phyloP scores from a whole-genome alignment of 1,284 basidiomycete species.

The Puccinia triticina region DNA sequence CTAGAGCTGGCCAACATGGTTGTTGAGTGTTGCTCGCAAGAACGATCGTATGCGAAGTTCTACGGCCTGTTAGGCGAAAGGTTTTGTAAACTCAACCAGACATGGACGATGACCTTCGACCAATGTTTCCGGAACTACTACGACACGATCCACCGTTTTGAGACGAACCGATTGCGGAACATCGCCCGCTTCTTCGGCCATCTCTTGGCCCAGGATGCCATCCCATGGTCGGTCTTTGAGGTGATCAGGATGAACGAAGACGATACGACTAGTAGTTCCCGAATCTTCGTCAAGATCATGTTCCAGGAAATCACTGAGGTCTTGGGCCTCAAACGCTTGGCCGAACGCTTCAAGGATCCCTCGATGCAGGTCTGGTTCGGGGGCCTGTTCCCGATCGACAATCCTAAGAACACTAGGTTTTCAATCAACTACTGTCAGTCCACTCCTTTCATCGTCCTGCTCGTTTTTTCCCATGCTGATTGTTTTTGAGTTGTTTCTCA shows the following conservation, averaged over 20 bases:
- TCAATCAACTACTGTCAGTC: constrained; percentile 82
- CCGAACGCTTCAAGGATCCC: constrained; percentile 80
- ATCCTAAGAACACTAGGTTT: constrained; percentile 95
- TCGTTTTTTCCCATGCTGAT: constrained; percentile 58
- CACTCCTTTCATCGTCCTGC: not conserved
- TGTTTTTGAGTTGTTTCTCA: not conserved
- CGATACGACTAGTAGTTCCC: constrained; percentile 90
- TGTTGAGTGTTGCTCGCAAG: constrained; percentile 98
- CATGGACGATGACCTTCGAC: constrained; percentile 89
- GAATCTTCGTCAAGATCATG: constrained; percentile 97
- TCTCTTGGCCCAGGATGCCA: constrained; percentile 77
- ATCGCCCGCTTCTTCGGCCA: constrained; percentile 96
- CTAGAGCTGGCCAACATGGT: constrained; percentile 98
- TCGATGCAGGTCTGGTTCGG: constrained; percentile 68
- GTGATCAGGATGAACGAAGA: constrained; percentile 94
- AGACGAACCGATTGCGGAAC: constrained; percentile 95
- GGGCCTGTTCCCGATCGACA: constrained; percentile 91
- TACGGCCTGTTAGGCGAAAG: constrained; percentile 95
- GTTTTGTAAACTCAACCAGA: constrained; percentile 90
- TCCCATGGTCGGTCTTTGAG: constrained; percentile 85
- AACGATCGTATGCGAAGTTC: constrained; percentile 93
- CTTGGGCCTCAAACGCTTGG: constrained; percentile 81
- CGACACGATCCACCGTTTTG: constrained; percentile 95
- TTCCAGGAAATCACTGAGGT: constrained; percentile 91
- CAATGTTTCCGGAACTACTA: constrained; percentile 87